phyloP scores from a whole-genome alignment of 2,329 filamentous ascomycete genomes.

The Epichloe gansuensis region DNA sequence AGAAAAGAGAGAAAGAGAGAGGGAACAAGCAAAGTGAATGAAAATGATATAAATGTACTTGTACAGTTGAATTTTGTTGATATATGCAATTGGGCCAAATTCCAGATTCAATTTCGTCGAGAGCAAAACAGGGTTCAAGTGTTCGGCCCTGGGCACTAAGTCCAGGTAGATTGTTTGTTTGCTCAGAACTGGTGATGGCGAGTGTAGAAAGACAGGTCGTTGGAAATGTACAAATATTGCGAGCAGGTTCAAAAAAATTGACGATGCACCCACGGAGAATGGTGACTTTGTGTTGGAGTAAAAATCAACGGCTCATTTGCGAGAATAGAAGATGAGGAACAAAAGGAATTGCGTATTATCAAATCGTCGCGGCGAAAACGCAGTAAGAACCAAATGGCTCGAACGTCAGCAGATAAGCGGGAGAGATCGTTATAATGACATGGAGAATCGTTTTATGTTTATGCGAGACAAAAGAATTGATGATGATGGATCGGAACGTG shows the following conservation, averaged over 20 bases:
- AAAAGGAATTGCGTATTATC: constrained; percentile 25
- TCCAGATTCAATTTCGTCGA: neutral
- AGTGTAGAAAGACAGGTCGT: constrained; percentile 3
- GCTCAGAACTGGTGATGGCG: neutral
- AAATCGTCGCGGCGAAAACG: constrained; percentile 20
- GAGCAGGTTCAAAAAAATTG: constrained; percentile 12
- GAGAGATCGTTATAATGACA: constrained; percentile 33
- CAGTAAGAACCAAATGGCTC: constrained; percentile 19
- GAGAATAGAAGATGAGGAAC: constrained; percentile 20
- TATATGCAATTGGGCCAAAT: constrained; percentile 7
- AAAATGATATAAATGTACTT: constrained; percentile 13
- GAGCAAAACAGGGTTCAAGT: neutral
- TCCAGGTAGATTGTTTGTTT: neutral
- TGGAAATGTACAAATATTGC: constrained; percentile 23
- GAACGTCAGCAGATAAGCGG: constrained; percentile 18
- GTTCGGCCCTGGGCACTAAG: neutral
- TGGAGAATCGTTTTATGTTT: constrained; percentile 22
- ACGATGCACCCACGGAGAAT: constrained; percentile 7
- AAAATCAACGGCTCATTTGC: constrained; percentile 32
- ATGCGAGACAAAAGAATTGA: constrained; percentile 15
- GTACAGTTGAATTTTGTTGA: constrained; percentile 15
- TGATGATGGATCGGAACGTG: neutral
- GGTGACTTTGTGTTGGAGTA: constrained; percentile 16
- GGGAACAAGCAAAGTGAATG: constrained; percentile 5
- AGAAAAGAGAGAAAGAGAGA: constrained; percentile 7